These are phyloP conservation scores for Stemphylium vesicarium DNA, from an alignment of 2,329 filamentous ascomycete genomes.

Conservation along the genomic window DNA sequence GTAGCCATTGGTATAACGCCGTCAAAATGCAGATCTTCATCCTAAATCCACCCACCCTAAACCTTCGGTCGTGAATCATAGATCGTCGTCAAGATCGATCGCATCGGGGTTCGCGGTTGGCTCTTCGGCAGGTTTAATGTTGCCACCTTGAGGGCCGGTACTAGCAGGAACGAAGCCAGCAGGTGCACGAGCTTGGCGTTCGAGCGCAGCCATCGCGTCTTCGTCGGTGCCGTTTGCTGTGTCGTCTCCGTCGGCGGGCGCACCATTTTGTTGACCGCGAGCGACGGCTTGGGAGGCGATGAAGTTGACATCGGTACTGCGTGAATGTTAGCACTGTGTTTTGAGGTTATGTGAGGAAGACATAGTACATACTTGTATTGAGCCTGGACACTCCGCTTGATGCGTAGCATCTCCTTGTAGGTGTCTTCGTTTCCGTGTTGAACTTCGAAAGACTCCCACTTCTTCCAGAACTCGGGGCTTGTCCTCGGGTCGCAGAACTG, in stretches of 20 bases:
- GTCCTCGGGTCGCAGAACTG: slow-evolving; percentile 97
- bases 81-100: slow-evolving; percentile 68
- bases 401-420: slow-evolving; percentile 97
- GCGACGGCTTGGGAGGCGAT: slow-evolving; percentile 95
- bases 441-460: slow-evolving; percentile 97
- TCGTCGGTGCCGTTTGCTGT: slow-evolving; percentile 56
- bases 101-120: slow-evolving; percentile 78
- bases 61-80: slow-evolving; percentile 39
- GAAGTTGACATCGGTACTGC: slow-evolving; percentile 91
- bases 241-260: slow-evolving; percentile 49
- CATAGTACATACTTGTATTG: slow-evolving; percentile 77
- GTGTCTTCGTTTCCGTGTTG: slow-evolving; percentile 99
- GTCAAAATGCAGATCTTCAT: slow-evolving; percentile 18
- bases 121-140: slow-evolving; percentile 52
- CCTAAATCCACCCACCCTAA: slow-evolving; percentile 11
- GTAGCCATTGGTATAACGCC: slow-evolving; percentile 14
- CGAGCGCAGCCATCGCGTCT: slow-evolving; percentile 89
- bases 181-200: slow-evolving; percentile 86
- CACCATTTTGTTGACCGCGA: slow-evolving; percentile 69
- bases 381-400: slow-evolving; percentile 96
- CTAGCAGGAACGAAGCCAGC: slow-evolving; percentile 90
- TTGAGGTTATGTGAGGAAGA: background rate
- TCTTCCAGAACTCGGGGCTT: slow-evolving; percentile 88
- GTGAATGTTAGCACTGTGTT: slow-evolving; percentile 42
- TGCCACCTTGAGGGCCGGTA: slow-evolving; percentile 71